Conservation (phyloP, 2,329 filamentous ascomycete species). For the Trichophyton rubrum region DNA sequence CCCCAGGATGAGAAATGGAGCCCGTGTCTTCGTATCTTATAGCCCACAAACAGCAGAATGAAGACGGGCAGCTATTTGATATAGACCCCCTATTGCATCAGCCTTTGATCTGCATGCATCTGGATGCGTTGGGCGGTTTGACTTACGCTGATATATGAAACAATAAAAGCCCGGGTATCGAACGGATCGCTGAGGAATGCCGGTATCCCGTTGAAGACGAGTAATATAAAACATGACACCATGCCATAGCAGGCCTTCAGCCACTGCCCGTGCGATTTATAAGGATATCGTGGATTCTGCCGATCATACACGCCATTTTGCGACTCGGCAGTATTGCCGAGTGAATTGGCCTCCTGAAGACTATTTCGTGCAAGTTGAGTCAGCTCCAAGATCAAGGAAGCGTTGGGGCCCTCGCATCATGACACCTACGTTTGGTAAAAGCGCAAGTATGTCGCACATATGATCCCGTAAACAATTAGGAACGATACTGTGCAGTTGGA, state of each 20-base stretch:
- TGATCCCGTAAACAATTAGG: slow-evolving; percentile 29
- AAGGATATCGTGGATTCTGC: slow-evolving; percentile 18
- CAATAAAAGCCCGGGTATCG: slow-evolving; percentile 26
- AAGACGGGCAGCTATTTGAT: slow-evolving; percentile 25
- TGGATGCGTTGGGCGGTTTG: neutral
- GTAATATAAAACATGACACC: slow-evolving; percentile 12
- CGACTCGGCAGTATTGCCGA: slow-evolving; percentile 26
- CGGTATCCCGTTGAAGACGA: slow-evolving; percentile 15
- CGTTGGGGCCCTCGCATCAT: neutral
- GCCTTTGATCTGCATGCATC: neutral
- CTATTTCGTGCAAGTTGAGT: slow-evolving; percentile 14
- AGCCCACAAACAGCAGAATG: slow-evolving; percentile 25
- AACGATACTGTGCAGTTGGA: slow-evolving; percentile 27
- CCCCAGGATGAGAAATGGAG: slow-evolving; percentile 24
- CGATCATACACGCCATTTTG: slow-evolving; percentile 14
- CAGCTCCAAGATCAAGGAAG: neutral
- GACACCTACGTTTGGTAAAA: slow-evolving; percentile 23
- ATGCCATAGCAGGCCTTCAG: slow-evolving; percentile 19
- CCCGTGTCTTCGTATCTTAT: slow-evolving; percentile 30
- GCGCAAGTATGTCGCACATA: slow-evolving; percentile 31
- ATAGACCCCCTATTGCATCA: neutral
- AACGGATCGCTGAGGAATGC: slow-evolving; percentile 21
- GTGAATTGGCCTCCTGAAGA: slow-evolving; percentile 28
- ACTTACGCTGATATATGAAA: slow-evolving; percentile 32
- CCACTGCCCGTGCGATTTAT: slow-evolving; percentile 20